Conservation (phyloP, 2,329 filamentous ascomycete species). For the Ambrosiella xylebori region DNA sequence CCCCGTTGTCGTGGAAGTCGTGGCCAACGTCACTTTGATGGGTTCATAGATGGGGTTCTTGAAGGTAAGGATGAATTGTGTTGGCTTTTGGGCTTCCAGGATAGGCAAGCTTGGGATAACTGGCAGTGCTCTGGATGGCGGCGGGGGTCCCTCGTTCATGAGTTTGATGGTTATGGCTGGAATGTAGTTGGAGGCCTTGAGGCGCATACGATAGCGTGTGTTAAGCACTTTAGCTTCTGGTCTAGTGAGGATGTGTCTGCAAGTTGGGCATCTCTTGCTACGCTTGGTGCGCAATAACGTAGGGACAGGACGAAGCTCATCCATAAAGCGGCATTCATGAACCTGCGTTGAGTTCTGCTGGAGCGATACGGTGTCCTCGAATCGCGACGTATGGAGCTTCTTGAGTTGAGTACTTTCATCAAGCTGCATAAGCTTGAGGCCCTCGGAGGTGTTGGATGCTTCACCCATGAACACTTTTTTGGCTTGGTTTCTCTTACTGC, state of each 20-base stretch:
- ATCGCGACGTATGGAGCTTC: conserved; percentile 40
- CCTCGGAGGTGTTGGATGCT: conserved; percentile 52
- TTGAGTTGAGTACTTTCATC: conserved; percentile 46
- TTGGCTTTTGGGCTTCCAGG: conserved; percentile 34
- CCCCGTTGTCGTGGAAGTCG: conserved; percentile 62
- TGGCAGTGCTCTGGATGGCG: conserved; percentile 7
- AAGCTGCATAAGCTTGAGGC: conserved; percentile 44
- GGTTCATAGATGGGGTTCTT: conserved; percentile 89
- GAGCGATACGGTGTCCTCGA: conserved; percentile 40
- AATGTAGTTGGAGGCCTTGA: conserved; percentile 77
- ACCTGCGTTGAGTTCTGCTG: conserved; percentile 33
- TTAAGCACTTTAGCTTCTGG: conserved; percentile 81
- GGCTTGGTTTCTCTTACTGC: conserved; percentile 46
- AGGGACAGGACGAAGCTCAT: conserved; percentile 65
- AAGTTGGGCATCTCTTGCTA: conserved; percentile 80
- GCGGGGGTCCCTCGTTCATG: conserved; percentile 22
- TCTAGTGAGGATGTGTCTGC: conserved; percentile 87
- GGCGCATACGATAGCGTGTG: conserved; percentile 79
- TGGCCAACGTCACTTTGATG: conserved; percentile 74
- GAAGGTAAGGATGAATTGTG: conserved; percentile 76
- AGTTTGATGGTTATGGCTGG: conserved; percentile 62
- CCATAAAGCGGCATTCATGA: conserved; percentile 42
- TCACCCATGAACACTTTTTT: conserved; percentile 66
- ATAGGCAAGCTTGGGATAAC: conserved; percentile 23
- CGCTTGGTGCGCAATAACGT: conserved; percentile 78